Evolutionary conservation across 192 early-diverging fungal genomes (phyloP), one percentile per base, ranked within the genome.

Genomic region (Coemansia sp.): DNA sequence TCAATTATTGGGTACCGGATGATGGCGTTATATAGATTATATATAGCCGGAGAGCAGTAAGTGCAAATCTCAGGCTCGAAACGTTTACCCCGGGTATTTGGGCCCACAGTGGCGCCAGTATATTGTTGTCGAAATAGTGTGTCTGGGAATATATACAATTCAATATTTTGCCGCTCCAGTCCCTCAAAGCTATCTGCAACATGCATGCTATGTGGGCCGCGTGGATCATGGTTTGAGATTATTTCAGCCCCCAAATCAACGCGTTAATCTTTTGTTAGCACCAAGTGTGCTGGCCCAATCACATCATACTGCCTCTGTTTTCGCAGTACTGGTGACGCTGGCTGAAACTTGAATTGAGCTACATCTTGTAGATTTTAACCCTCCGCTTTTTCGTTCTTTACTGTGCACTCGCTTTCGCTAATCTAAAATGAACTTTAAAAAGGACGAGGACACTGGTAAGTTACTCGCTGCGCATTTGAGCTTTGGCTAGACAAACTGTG

Each of bases 401-500:
- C 22, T 19, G 52, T 10, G n/a, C 52, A 25, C 28, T 6, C 15
- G 11, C 52, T 2, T 25, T 44, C n/a, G 40, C 40, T 44, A 44
- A 44, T 44, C 40, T n/a, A 44, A 56, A 57, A 82, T 82, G 79
- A 76, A 65, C 68, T 70, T 62, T 59, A 82, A 82, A 37, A 76
- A 82, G 64, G 79, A 82, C 48, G 79, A 82, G 58, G 79, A 82
- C 56, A 61, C 64, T 17, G 79, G 79, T 77, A 72, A 73, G 54
- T 52, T 9, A 5, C 25, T 11, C 64, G 31, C 8, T 15, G 52
- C 48, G 49, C 40, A 44, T n/a, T n/a, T 6, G 31, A 34, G 31
- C 31, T 34, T 34, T 34, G 8, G 31, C 40, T n/a, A 44, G 40
- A 9, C 14, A 15, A 14, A 14, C 15, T 44, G 12, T 20, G 47